These are phyloP conservation scores for Truncatella angustata DNA, from an alignment of 2,329 filamentous ascomycete species.

Conservation along the genomic window DNA sequence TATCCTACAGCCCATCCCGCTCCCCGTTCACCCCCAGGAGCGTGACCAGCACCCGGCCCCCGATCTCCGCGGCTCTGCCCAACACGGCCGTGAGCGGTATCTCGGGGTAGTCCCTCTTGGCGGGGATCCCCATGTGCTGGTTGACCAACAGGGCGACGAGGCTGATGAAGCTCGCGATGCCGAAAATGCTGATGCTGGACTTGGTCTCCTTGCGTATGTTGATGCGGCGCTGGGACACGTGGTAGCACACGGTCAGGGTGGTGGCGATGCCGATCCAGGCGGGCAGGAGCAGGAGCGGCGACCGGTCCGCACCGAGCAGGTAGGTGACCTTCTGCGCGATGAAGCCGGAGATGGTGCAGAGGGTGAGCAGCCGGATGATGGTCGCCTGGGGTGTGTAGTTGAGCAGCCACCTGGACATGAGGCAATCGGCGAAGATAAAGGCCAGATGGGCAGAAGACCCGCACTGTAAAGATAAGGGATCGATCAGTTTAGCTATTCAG, in stretches of 20 bases:
- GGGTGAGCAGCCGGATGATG: constrained; percentile 74
- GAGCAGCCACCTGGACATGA: constrained; percentile 84
- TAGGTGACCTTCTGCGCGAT: constrained; percentile 71
- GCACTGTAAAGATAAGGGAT: constrained; percentile 51
- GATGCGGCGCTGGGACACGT: constrained; percentile 74
- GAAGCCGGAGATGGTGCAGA: constrained; percentile 73
- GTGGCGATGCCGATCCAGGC: constrained; percentile 78
- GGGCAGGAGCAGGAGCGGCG: constrained; percentile 69
- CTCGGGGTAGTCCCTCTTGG: constrained; percentile 56
- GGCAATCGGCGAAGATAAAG: constrained; percentile 80
- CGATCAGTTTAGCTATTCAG: too few species aligned
- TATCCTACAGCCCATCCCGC: constrained; percentile 1
- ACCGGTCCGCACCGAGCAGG: constrained; percentile 66
- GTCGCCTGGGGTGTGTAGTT: constrained; percentile 82
- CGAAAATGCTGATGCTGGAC: constrained; percentile 75
- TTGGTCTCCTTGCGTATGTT: constrained; percentile 78
- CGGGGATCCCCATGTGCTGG: constrained; percentile 47
- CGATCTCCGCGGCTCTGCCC: constrained; percentile 8
- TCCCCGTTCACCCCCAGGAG: constrained; percentile 11
- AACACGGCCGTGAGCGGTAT: constrained; percentile 52
- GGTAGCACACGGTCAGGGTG: constrained; percentile 71
- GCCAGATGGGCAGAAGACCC: constrained; percentile 74
- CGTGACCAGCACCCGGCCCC: constrained; percentile 9
- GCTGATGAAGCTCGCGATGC: constrained; percentile 72
- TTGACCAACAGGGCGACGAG: constrained; percentile 69